Percentiles rank a stretch among this genome's conserved stretches.
Evolutionary conservation across 1,139 yeast genomes (phyloP).

Genomic region (Saccharomycopsis phalli): DNA sequence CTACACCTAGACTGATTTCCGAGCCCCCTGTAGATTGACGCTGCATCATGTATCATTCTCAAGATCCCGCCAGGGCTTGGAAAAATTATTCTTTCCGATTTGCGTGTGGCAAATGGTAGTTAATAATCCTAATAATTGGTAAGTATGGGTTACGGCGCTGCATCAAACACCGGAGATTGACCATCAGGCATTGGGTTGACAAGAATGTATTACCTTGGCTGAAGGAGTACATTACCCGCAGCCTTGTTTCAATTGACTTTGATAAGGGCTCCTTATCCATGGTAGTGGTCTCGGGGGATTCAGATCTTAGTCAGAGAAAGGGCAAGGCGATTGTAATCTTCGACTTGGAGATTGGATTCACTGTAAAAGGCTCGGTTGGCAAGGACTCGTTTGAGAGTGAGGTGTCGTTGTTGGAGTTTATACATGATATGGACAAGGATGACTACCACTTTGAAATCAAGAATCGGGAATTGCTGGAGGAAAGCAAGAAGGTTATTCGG

Average conservation of each 20-base stretch:
- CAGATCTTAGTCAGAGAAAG: conserved; percentile 75
- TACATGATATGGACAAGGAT: conserved; percentile 52
- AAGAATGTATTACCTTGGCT: conserved; percentile 76
- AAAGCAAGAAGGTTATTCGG: conserved; percentile 33
- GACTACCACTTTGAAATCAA: conserved; percentile 50
- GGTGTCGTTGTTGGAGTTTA: conserved; percentile 52
- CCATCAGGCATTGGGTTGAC: conserved; percentile 69
- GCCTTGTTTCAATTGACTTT: conserved; percentile 32
- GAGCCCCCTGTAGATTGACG: too few relatives aligned
- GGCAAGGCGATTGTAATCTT: conserved; percentile 70
- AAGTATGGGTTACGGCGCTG: conserved; percentile 1
- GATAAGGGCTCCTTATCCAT: conserved; percentile 28
- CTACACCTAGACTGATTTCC: too few relatives aligned
- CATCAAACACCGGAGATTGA: background rate
- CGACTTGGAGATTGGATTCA: conserved; percentile 49
- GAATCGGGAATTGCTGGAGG: conserved; percentile 29
- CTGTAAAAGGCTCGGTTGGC: conserved; percentile 31
- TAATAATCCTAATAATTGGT: conserved; percentile 68
- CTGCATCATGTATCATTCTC: too few relatives aligned
- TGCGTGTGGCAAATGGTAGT: too few relatives aligned
- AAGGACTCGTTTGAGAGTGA: conserved; percentile 31
- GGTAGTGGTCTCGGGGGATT: conserved; percentile 54
- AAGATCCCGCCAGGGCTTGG: too few relatives aligned
- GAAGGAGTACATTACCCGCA: conserved; percentile 43
- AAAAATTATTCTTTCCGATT: too few relatives aligned